Conservation (phyloP, 352 stramenopile species). For the Saprolegnia parasitica region DNA sequence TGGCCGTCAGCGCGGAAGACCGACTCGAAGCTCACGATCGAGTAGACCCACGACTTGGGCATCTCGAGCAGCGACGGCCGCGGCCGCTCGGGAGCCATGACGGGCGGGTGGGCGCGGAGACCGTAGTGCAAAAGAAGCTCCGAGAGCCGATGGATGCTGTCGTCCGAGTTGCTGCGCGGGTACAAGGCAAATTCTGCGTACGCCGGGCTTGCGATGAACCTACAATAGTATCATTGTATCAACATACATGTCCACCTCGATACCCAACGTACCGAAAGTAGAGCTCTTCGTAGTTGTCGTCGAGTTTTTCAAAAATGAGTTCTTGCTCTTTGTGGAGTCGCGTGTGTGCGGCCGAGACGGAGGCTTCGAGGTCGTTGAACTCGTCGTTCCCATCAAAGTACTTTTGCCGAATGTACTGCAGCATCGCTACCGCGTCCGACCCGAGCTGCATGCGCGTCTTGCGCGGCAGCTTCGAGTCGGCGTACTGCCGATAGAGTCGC, state of each 20-base stretch:
- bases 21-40: slow-evolving; percentile 33
- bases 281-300: slow-evolving; percentile 76
- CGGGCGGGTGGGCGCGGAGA: slow-evolving; percentile 61
- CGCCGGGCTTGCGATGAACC: slow-evolving; percentile 72
- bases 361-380: slow-evolving; percentile 57
- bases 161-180: slow-evolving; percentile 62
- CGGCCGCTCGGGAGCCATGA: slow-evolving; percentile 42
- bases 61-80: slow-evolving; percentile 58
- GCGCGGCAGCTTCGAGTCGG: slow-evolving; percentile 39
- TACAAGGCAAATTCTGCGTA: slow-evolving; percentile 85
- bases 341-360: slow-evolving; percentile 57
- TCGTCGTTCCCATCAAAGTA: slow-evolving; percentile 75
- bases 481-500: slow-evolving; percentile 67
- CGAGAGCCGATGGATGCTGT: slow-evolving; percentile 67
- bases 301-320: slow-evolving; percentile 77
- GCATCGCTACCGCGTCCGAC: slow-evolving; percentile 53
- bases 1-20: neutral
- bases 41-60: slow-evolving; percentile 59
- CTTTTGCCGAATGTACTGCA: slow-evolving; percentile 82
- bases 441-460: slow-evolving; percentile 55
- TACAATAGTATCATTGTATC: too few species aligned
- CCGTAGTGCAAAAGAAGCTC: slow-evolving; percentile 71
- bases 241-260: too few species aligned
- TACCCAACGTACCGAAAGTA: slow-evolving; percentile 59
- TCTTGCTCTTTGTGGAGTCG: slow-evolving; percentile 76